Evolutionary conservation across 306 rosid species (phyloP).

Genomic region (Pterocarpus macrocarpus): DNA sequence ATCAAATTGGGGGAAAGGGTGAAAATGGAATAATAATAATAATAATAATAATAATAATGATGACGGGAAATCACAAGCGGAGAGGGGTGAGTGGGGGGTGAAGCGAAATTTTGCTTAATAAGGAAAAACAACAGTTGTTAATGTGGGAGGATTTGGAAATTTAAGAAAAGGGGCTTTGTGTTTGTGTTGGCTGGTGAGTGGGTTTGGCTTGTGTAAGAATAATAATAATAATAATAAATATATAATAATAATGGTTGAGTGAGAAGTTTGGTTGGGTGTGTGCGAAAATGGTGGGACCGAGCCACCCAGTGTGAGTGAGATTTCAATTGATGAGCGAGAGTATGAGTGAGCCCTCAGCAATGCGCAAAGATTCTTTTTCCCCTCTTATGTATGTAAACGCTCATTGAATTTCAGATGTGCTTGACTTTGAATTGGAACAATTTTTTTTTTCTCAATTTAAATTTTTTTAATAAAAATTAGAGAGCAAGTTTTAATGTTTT

Average conservation of each 20-base stretch:
- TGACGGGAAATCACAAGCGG: background rate
- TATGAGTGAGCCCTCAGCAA: background rate
- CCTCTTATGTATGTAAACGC: too few relatives aligned
- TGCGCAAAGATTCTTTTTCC: background rate
- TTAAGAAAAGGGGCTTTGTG: background rate
- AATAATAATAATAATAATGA: too few relatives aligned
- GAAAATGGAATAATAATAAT: background rate
- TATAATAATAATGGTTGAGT: slow-evolving; percentile 36
- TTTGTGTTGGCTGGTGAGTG: slow-evolving; percentile 3
- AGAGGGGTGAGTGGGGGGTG: background rate
- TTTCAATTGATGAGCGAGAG: background rate
- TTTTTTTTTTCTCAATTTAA: too few relatives aligned
- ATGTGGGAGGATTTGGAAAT: background rate
- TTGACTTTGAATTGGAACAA: too few relatives aligned
- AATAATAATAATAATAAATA: background rate
- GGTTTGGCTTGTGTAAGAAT: background rate
- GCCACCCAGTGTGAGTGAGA: background rate
- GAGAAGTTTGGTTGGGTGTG: background rate
- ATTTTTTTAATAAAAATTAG: too few relatives aligned
- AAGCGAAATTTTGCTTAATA: background rate
- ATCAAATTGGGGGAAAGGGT: background rate
- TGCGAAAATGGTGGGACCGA: background rate
- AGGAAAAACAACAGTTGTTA: background rate
- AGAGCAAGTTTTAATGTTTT: too few relatives aligned
- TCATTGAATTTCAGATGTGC: too few relatives aligned